Conservation (phyloP, 148 eudicot genomes). For the Silene conica region DNA sequence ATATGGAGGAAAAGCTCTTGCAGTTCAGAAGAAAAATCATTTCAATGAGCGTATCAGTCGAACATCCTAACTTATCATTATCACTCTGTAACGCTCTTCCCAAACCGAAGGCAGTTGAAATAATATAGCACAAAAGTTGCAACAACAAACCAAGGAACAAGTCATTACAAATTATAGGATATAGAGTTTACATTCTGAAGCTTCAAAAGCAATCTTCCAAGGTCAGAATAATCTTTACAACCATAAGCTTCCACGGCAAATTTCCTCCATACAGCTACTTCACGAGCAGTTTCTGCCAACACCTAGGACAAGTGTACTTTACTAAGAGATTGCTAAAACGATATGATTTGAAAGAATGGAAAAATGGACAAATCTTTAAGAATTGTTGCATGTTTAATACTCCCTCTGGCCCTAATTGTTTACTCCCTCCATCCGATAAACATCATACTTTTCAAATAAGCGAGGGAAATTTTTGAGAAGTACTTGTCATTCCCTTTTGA, state of each 20-base stretch:
- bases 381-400: background rate
- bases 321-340: background rate
- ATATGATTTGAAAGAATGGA: background rate
- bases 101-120: background rate
- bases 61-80: background rate
- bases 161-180: constrained; percentile 17
- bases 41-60: no score
- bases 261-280: constrained; percentile 67
- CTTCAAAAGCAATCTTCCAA: constrained; percentile 84
- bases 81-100: background rate
- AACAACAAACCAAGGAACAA: background rate
- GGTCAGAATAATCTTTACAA: constrained; percentile 76
- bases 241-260: constrained; percentile 75
- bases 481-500: constrained; percentile 1
- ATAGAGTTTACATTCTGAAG: constrained; percentile 66
- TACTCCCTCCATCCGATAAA: no score
- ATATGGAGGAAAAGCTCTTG: background rate
- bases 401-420: background rate
- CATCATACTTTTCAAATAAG: no score
- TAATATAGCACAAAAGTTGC: background rate
- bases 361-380: background rate
- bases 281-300: constrained; percentile 70
- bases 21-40: background rate
- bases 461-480: no score
- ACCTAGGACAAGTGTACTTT: constrained; percentile 42